Evolutionary conservation across 2,329 filamentous ascomycete genomes (phyloP).

Genomic region (Monosporascus sp.): DNA sequence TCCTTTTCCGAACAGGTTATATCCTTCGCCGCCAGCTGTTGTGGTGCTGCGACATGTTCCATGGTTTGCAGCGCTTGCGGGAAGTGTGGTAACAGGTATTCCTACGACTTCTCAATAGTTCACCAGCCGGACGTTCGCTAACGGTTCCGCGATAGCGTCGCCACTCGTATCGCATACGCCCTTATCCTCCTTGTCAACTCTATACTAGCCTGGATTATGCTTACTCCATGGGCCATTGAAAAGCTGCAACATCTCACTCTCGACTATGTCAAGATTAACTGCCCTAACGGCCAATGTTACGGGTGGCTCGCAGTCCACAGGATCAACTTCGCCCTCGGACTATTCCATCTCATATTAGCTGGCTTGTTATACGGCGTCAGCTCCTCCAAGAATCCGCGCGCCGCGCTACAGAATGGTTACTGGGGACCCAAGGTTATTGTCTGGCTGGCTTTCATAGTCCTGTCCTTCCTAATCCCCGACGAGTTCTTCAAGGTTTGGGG

Average conservation of each 20-base stretch:
- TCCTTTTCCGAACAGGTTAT: conserved; percentile 50
- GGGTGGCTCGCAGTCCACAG: conserved; percentile 95
- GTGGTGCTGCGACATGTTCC: conserved; percentile 92
- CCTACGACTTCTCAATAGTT: background rate
- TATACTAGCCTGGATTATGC: conserved; percentile 97
- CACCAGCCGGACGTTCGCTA: conserved; percentile 8
- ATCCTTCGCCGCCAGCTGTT: conserved; percentile 83
- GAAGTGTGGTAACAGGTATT: conserved; percentile 90
- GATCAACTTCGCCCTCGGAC: conserved; percentile 93
- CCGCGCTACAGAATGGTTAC: conserved; percentile 92
- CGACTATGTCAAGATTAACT: conserved; percentile 94
- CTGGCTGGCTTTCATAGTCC: conserved; percentile 80
- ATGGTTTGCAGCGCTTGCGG: conserved; percentile 94
- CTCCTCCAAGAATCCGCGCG: conserved; percentile 81
- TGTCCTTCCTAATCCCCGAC: conserved; percentile 95
- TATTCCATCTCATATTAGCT: conserved; percentile 87
- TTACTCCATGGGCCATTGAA: conserved; percentile 96
- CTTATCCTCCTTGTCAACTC: conserved; percentile 94
- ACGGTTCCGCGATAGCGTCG: conserved; percentile 57
- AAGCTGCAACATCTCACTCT: conserved; percentile 89
- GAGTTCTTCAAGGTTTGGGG: conserved; percentile 93
- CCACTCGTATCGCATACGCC: conserved; percentile 93
- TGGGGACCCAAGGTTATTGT: conserved; percentile 94
- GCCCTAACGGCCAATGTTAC: conserved; percentile 84
- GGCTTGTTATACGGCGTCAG: conserved; percentile 80